Evolutionary conservation across 179 eudicot species (phyloP).

Genomic region (Beta macrorhiza): DNA sequence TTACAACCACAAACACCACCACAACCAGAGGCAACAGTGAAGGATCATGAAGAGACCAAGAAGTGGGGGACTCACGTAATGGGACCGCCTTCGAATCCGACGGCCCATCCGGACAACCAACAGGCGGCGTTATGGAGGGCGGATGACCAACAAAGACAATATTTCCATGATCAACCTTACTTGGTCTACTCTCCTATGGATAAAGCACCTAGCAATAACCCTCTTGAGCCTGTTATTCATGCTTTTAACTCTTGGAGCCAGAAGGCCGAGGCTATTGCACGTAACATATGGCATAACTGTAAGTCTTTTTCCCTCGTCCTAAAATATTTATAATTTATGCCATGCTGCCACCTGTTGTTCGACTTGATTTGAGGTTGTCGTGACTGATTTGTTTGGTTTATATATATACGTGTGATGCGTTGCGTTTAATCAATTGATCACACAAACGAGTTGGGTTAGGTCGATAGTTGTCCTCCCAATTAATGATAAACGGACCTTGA

Average conservation of each 20-base stretch:
- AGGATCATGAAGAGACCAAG: conserved; percentile 31
- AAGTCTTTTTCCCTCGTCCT: background rate
- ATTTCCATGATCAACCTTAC: conserved; percentile 53
- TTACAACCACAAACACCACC: conserved; percentile 9
- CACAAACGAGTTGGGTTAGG: too few species aligned
- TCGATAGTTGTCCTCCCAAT: too few species aligned
- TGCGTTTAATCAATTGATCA: too few species aligned
- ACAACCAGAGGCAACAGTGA: conserved; percentile 3
- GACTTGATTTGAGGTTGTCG: too few species aligned
- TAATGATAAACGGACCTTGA: too few species aligned
- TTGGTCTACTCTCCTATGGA: conserved; percentile 50
- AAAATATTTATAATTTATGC: too few species aligned
- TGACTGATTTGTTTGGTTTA: too few species aligned
- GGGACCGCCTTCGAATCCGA: conserved; percentile 69
- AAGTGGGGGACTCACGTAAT: conserved; percentile 80
- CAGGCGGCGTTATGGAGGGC: conserved; percentile 61
- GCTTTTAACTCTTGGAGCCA: conserved; percentile 57
- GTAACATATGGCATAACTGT: conserved; percentile 68
- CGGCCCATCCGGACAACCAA: conserved; percentile 63
- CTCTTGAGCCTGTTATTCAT: conserved; percentile 50
- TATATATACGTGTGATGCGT: too few species aligned
- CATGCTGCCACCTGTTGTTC: too few species aligned
- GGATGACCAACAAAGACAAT: conserved; percentile 37
- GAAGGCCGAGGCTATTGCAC: conserved; percentile 56
- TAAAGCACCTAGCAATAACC: conserved; percentile 37